These are phyloP conservation scores for Diospyros lotus DNA, from an alignment of 148 eudicot species.

Conservation along the genomic window DNA sequence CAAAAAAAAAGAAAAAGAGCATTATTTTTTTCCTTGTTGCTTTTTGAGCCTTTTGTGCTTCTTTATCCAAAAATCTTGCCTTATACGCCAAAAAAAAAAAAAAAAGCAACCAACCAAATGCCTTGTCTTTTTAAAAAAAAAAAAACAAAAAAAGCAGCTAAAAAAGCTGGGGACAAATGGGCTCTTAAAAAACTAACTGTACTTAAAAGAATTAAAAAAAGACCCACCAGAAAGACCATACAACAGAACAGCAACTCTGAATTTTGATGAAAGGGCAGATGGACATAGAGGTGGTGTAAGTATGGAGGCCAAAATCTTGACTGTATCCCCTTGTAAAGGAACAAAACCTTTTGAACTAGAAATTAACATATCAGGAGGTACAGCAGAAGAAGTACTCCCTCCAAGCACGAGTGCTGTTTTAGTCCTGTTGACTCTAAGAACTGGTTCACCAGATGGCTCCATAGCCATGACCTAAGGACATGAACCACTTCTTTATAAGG, in stretches of 20 bases:
- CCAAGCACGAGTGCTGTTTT: conserved; percentile 96
- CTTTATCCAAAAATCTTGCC: too few relatives aligned
- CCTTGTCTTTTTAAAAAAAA: too few relatives aligned
- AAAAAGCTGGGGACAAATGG: too few relatives aligned
- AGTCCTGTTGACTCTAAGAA: conserved; percentile 59
- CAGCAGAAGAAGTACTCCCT: conserved; percentile 69
- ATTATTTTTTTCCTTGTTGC: too few relatives aligned
- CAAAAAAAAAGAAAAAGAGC: too few relatives aligned
- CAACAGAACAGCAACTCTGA: conserved; percentile 67
- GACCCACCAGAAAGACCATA: conserved; percentile 73
- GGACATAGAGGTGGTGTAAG: conserved; percentile 77
- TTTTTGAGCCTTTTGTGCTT: too few relatives aligned
- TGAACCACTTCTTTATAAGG: conserved; percentile 11
- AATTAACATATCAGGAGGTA: conserved; percentile 70
- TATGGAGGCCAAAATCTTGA: conserved; percentile 61
- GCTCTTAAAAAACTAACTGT: too few relatives aligned
- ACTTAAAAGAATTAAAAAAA: too few relatives aligned
- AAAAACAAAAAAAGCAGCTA: too few relatives aligned
- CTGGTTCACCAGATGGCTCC: conserved; percentile 71
- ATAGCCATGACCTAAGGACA: conserved; percentile 68
- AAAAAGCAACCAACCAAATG: too few relatives aligned
- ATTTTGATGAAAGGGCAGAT: conserved; percentile 74
- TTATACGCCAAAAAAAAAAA: too few relatives aligned
- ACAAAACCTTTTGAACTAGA: conserved; percentile 30
- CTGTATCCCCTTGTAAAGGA: conserved; percentile 57